Conservation (phyloP, 192 early-diverging fungal genomes). For the Paraglomus brasilianum region DNA sequence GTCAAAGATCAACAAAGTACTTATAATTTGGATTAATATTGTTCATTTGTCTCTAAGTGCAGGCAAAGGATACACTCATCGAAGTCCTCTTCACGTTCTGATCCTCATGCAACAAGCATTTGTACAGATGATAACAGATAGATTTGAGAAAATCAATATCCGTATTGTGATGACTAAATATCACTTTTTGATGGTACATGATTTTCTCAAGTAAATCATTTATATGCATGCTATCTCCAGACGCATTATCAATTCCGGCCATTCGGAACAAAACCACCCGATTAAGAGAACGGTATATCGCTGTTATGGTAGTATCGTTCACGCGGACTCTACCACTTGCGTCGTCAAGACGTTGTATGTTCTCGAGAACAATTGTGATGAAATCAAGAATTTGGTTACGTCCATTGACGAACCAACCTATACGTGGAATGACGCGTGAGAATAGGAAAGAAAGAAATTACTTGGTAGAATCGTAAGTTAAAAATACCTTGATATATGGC, state of each 20-base stretch:
- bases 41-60: not conserved
- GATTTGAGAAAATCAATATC: constrained; percentile 67
- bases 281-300: constrained; percentile 49
- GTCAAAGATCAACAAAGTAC: not conserved
- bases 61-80: constrained; percentile 40
- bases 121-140: constrained; percentile 62
- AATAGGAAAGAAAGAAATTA: not conserved
- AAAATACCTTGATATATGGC: constrained; percentile 48
- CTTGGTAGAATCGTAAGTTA: not conserved
- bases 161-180: constrained; percentile 49
- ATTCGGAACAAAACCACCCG: constrained; percentile 53
- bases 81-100: constrained; percentile 43
- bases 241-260: constrained; percentile 49
- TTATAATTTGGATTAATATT: not conserved
- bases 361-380: constrained; percentile 56
- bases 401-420: constrained; percentile 49
- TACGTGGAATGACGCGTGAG: not conserved
- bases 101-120: constrained; percentile 44
- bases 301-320: constrained; percentile 36
- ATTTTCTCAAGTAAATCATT: constrained; percentile 46
- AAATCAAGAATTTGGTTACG: constrained; percentile 48
- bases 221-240: constrained; percentile 37
- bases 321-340: constrained; percentile 14
- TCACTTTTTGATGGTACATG: constrained; percentile 64
- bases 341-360: constrained; percentile 28